Evolutionary conservation across 495 filamentous ascomycete genomes (phyloP), one percentile per base, ranked within the genome.

Genomic region (Neurospora sp.): DNA sequence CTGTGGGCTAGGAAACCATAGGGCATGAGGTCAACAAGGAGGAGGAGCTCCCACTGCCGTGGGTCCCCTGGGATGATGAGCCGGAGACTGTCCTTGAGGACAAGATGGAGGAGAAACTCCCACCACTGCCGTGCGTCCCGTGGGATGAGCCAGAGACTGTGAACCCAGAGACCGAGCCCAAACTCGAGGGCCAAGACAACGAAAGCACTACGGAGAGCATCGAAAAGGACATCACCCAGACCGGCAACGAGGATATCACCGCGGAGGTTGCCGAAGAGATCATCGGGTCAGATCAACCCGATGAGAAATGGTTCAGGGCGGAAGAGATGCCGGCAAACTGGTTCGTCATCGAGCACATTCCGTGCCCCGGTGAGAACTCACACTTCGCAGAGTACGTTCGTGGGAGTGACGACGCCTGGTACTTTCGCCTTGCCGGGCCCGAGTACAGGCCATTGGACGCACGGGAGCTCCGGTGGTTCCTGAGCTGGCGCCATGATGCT

Each of bases 41-140:
- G 10, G 2, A 54, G 5, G 20, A 54, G 2, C n/a, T 23, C 5
- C n/a, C 46, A 12, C n/a, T 48, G 1, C 44, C 44, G 2, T 48
- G 44, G 44, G 44, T 20, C 0, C 41, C 41, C 0, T 44, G 41
- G 41, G 44, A 48, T 11, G 44, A 20, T 4, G 44, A 48, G n/a
- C n/a, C n/a, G n/a, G 44, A 48, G 44, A 10, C n/a, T 1, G 4
- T 5, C n/a, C 2, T 3, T 11, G 44, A 46, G 44, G 7, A 0
- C 4, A 11, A 11, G 1, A 5, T 11, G 0, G 0, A 5, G 0
- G n/a, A 48, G 3, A n/a, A 48, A 4, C 3, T 23, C 0, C 46
- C 1, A 4, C 20, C 46, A 10, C 44, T 48, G 9, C 44, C 44
- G 4, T 23, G 46, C 10, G 46, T 54, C 20, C 46, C 46, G 0